Conservation (phyloP, 192 early-diverging fungal genomes). For the Linnemannia schmuckeri region DNA sequence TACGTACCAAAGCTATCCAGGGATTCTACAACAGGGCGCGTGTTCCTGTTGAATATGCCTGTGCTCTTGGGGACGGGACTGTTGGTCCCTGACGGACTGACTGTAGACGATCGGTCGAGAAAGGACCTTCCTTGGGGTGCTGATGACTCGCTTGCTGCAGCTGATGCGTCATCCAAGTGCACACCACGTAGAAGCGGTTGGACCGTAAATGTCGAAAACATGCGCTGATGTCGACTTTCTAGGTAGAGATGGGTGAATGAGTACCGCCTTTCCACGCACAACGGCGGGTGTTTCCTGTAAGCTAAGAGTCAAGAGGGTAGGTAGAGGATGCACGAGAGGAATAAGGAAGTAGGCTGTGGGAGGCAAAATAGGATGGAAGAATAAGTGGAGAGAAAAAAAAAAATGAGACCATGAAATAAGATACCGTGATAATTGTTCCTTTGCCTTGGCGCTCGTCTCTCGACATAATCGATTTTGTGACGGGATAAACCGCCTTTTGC, state of each 20-base stretch:
- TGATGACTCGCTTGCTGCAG: conserved; percentile 36
- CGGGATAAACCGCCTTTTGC: not conserved
- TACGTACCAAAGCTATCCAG: conserved; percentile 54
- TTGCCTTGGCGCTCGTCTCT: not conserved
- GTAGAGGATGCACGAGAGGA: not conserved
- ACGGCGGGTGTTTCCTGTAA: not conserved
- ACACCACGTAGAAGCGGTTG: conserved; percentile 62
- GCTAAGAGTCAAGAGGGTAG: not conserved
- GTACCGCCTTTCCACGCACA: not conserved
- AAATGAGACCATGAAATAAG: not conserved
- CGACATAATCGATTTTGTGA: not conserved
- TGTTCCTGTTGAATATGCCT: conserved; percentile 52
- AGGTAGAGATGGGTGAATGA: not conserved
- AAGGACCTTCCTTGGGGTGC: conserved; percentile 31
- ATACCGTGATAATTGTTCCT: not conserved
- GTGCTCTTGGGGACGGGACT: conserved; percentile 32
- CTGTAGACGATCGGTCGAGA: conserved; percentile 25
- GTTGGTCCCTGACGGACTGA: conserved; percentile 16
- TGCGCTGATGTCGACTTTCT: not conserved
- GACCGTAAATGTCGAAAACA: conserved; percentile 63
- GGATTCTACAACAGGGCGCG: conserved; percentile 25
- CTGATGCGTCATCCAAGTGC: conserved; percentile 53
- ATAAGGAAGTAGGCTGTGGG: no score
- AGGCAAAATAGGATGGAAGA: not conserved
- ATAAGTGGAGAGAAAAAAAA: not conserved